Evolutionary conservation across 306 rosid species (phyloP).

Genomic region (Begonia loranthoides): DNA sequence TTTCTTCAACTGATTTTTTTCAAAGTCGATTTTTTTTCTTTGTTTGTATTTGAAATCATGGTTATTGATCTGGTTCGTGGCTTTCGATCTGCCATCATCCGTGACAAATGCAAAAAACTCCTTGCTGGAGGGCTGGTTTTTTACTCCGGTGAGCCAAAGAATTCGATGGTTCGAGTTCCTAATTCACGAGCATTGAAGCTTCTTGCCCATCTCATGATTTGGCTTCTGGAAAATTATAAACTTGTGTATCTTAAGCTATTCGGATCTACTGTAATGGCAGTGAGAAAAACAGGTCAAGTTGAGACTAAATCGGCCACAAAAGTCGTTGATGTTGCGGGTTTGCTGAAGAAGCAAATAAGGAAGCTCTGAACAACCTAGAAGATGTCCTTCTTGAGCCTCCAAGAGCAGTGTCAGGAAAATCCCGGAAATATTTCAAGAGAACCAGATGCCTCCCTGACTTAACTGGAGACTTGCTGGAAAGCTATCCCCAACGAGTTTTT

Average conservation of each 20-base stretch:
- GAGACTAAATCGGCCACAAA: constrained; percentile 4
- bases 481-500: constrained; percentile 43
- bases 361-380: constrained; percentile 50
- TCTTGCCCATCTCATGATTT: constrained; percentile 12
- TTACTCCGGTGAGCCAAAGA: no score
- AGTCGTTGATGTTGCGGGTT: constrained; percentile 20
- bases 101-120: constrained; percentile 9
- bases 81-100: constrained; percentile 7
- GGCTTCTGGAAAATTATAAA: constrained; percentile 22
- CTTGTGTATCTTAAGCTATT: constrained; percentile 26
- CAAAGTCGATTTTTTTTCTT: neutral
- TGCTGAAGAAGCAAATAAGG: constrained; percentile 34
- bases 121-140: neutral
- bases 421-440: constrained; percentile 31
- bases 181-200: constrained; percentile 16
- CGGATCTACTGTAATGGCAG: constrained; percentile 20
- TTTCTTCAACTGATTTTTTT: neutral
- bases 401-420: constrained; percentile 46
- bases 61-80: constrained; percentile 16
- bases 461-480: constrained; percentile 48
- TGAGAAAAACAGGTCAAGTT: constrained; percentile 23
- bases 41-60: constrained; percentile 9
- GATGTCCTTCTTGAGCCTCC: constrained; percentile 79
- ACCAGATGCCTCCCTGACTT: constrained; percentile 38
- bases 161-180: constrained; percentile 22